A percentile compares a stretch with the other conserved stretches of the same genome.
Evolutionary conservation across 2,329 filamentous ascomycete genomes (phyloP).

Genomic region (Furcasterigmium sp.): DNA sequence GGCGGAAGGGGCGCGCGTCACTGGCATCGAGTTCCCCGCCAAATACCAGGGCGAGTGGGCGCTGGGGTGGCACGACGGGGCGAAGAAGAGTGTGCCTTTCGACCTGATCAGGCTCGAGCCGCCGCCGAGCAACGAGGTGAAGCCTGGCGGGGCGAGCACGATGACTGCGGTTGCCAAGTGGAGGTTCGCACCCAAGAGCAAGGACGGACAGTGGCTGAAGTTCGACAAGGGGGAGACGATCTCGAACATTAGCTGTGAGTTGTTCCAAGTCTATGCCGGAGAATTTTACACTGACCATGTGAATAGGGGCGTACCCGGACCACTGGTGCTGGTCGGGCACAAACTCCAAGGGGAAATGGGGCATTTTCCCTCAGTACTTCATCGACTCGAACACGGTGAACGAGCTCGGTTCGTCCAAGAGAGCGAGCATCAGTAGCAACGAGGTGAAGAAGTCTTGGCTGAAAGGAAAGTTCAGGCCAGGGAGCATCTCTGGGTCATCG

Average conservation of each 20-base stretch:
- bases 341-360: constrained; percentile 46
- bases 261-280: neutral
- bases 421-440: constrained; percentile 22
- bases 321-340: constrained; percentile 54
- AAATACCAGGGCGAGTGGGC: constrained; percentile 51
- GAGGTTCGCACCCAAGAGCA: constrained; percentile 45
- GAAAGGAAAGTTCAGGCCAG: constrained; percentile 18
- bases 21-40: constrained; percentile 44
- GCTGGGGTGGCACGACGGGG: constrained; percentile 52
- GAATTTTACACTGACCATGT: neutral
- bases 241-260: constrained; percentile 56
- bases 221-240: constrained; percentile 64
- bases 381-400: constrained; percentile 40
- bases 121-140: constrained; percentile 40
- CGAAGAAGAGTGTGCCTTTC: constrained; percentile 42
- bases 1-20: constrained; percentile 41
- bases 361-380: constrained; percentile 47
- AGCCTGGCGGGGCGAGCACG: constrained; percentile 38
- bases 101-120: constrained; percentile 43
- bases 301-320: constrained; percentile 35
- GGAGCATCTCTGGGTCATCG: constrained; percentile 21
- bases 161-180: constrained; percentile 45
- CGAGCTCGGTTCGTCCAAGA: constrained; percentile 24
- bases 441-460: constrained; percentile 29
- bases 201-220: constrained; percentile 42